A percentile compares a stretch with the other conserved stretches of the same genome.
phyloP scores from a whole-genome alignment of 495 filamentous ascomycete species.

The Penicillium robsamsonii region DNA sequence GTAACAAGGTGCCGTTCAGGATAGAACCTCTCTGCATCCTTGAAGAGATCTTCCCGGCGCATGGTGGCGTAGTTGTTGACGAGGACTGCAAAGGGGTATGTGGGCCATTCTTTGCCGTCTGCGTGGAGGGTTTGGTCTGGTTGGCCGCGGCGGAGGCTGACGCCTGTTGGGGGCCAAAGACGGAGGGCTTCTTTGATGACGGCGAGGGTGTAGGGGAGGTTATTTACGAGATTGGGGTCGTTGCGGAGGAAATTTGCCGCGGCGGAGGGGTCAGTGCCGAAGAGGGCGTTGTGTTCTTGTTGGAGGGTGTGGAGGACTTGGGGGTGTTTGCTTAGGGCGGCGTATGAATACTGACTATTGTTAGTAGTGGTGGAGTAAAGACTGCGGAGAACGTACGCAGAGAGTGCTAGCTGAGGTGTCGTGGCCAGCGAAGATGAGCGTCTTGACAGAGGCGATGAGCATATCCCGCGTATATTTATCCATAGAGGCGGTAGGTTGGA shows the following conservation, averaged over 20 bases:
- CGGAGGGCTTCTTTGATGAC: slow-evolving; percentile 52
- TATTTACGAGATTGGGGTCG: slow-evolving; percentile 39
- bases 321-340: slow-evolving; percentile 48
- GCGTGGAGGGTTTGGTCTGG: neutral
- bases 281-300: slow-evolving; percentile 45
- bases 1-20: slow-evolving; percentile 24
- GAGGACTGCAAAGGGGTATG: slow-evolving; percentile 5
- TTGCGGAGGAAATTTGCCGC: slow-evolving; percentile 23
- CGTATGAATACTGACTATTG: slow-evolving; percentile 33
- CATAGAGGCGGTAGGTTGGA: neutral
- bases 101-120: slow-evolving; percentile 4
- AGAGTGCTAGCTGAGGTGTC: slow-evolving; percentile 38
- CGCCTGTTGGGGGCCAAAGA: slow-evolving; percentile 34
- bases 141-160: slow-evolving; percentile 21
- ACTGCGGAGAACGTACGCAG: neutral
- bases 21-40: slow-evolving; percentile 19
- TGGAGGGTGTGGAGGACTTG: slow-evolving; percentile 34
- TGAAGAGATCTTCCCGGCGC: slow-evolving; percentile 5
- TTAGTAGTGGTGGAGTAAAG: slow-evolving; percentile 24
- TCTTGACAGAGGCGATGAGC: slow-evolving; percentile 5
- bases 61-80: slow-evolving; percentile 4
- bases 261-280: slow-evolving; percentile 26
- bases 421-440: slow-evolving; percentile 33
- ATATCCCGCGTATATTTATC: neutral
- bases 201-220: slow-evolving; percentile 43